phyloP scores from a whole-genome alignment of 352 stramenopile species.

The Globisporangium cederbergense region DNA sequence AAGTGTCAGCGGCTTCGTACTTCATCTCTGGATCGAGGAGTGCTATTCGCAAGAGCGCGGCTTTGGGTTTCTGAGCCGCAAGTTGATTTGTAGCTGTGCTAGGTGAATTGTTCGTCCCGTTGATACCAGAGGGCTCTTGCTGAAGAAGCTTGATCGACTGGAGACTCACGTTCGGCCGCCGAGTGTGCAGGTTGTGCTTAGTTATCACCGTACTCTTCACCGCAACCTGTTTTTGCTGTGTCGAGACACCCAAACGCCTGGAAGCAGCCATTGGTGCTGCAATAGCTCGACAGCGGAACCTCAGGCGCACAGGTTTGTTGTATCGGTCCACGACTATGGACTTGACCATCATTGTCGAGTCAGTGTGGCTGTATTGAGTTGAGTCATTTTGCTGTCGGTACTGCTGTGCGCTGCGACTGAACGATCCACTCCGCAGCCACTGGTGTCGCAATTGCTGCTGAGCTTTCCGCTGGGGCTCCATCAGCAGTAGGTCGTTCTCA shows the following conservation, averaged over 20 bases:
- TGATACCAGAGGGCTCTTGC: background rate
- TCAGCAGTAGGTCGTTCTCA: slow-evolving; percentile 35
- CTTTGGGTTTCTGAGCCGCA: slow-evolving; percentile 7
- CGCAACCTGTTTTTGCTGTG: background rate
- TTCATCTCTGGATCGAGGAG: slow-evolving; percentile 43
- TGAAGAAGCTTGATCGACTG: slow-evolving; percentile 14
- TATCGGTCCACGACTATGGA: slow-evolving; percentile 21
- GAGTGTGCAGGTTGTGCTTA: slow-evolving; percentile 7
- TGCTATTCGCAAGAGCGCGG: slow-evolving; percentile 46
- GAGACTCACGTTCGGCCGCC: slow-evolving; percentile 10
- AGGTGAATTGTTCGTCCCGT: background rate
- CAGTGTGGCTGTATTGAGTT: background rate
- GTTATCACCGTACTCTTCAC: background rate
- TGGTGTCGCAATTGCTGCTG: background rate
- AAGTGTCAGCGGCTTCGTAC: slow-evolving; percentile 86
- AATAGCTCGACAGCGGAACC: slow-evolving; percentile 20
- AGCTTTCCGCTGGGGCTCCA: slow-evolving; percentile 5
- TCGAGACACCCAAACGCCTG: slow-evolving; percentile 1
- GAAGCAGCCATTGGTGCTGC: background rate
- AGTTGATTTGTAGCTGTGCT: background rate
- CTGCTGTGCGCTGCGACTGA: slow-evolving; percentile 1
- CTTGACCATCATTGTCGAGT: background rate
- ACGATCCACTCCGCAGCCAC: background rate
- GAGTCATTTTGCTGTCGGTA: background rate
- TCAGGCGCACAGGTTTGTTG: slow-evolving; percentile 18